Evolutionary conservation across 495 filamentous ascomycete species (phyloP).

Genomic region (Echria macrotheca): DNA sequence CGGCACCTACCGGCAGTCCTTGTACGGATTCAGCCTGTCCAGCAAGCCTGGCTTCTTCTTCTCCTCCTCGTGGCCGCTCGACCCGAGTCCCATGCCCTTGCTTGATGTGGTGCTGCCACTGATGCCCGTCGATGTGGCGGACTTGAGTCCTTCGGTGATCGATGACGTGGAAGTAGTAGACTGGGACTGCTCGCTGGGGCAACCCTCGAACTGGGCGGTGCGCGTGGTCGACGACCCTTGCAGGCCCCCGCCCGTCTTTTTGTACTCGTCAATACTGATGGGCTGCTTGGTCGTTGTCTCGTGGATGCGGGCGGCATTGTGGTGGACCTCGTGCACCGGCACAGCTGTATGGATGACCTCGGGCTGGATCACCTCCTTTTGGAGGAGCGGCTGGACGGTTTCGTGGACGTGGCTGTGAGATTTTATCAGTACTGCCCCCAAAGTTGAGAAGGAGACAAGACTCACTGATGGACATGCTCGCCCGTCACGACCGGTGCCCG

Average conservation of each 20-base stretch:
- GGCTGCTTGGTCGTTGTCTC: slow-evolving; percentile 51
- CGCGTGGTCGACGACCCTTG: slow-evolving; percentile 46
- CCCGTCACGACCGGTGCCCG: slow-evolving; percentile 45
- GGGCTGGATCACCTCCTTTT: slow-evolving; percentile 61
- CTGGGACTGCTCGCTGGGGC: slow-evolving; percentile 10
- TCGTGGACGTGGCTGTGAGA: slow-evolving; percentile 46
- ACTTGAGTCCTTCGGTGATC: background rate
- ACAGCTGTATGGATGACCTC: slow-evolving; percentile 62
- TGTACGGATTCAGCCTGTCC: slow-evolving; percentile 44
- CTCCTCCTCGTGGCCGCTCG: slow-evolving; percentile 4
- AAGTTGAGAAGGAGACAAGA: slow-evolving; percentile 17
- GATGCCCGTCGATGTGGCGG: background rate
- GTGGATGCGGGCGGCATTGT: slow-evolving; percentile 57
- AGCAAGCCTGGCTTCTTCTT: slow-evolving; percentile 33
- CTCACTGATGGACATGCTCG: slow-evolving; percentile 57
- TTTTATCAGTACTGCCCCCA: background rate
- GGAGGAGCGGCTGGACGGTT: slow-evolving; percentile 59
- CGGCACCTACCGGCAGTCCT: too few relatives aligned
- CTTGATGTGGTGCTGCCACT: slow-evolving; percentile 9
- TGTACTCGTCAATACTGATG: slow-evolving; percentile 57
- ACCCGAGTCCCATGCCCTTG: slow-evolving; percentile 1
- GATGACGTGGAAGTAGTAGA: background rate
- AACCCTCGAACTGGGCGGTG: slow-evolving; percentile 52
- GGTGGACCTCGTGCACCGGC: slow-evolving; percentile 61
- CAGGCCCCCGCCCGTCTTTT: slow-evolving; percentile 50